Percentiles rank a stretch among this genome's conserved stretches.
These are phyloP conservation scores for Thalia dealbata DNA, from an alignment of 176 grass and related monocot genomes.

Conservation along the genomic window DNA sequence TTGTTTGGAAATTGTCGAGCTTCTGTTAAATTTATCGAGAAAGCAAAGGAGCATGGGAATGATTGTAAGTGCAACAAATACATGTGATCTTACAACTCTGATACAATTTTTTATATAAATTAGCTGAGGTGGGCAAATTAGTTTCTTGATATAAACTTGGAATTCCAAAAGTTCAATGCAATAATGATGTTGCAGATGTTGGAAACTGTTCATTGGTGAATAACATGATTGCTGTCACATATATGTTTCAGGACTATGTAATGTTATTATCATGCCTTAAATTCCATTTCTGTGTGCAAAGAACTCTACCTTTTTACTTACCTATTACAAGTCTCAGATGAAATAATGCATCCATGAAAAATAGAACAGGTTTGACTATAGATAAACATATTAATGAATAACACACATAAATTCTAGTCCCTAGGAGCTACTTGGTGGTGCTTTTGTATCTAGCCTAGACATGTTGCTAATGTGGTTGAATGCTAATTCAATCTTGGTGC, in stretches of 20 bases:
- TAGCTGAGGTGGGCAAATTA: background rate
- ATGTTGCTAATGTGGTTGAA: too few species aligned
- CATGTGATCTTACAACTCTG: background rate
- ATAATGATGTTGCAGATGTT: background rate
- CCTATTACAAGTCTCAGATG: too few species aligned
- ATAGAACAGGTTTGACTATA: too few species aligned
- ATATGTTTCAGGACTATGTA: background rate
- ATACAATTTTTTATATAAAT: background rate
- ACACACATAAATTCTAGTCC: too few species aligned
- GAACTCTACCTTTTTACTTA: too few species aligned
- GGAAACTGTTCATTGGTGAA: background rate
- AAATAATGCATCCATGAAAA: too few species aligned
- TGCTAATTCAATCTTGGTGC: too few species aligned
- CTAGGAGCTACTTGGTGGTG: too few species aligned
- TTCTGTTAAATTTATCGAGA: slow-evolving; percentile 61
- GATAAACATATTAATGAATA: too few species aligned
- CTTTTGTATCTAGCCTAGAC: too few species aligned
- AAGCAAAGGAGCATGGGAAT: slow-evolving; percentile 38
- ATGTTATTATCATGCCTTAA: too few species aligned
- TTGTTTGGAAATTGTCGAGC: slow-evolving; percentile 47
- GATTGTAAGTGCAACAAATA: slow-evolving; percentile 18
- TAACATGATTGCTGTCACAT: background rate
- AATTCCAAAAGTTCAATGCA: background rate
- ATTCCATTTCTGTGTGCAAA: too few species aligned
- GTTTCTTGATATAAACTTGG: background rate